phyloP scores from a whole-genome alignment of 1,139 yeast genomes.

The Geotrichum histeridarum region DNA sequence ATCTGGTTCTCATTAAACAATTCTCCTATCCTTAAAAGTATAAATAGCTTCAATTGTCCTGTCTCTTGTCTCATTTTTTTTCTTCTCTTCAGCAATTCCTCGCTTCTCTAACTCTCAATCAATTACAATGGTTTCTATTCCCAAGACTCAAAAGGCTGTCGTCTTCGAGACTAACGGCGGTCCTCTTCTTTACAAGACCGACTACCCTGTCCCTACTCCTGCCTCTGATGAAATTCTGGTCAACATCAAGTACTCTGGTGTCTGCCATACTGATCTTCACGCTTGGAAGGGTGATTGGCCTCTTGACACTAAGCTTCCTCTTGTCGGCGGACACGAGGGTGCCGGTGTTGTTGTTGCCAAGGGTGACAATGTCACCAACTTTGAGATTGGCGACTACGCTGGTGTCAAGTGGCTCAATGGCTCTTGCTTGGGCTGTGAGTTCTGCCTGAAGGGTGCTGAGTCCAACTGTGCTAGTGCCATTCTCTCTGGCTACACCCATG shows the following conservation, averaged over 20 bases:
- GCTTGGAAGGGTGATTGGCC: conserved; percentile 76
- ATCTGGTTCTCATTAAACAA: no score
- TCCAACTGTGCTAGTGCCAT: conserved; percentile 60
- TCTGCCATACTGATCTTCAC: conserved; percentile 64
- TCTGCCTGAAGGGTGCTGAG: conserved; percentile 62
- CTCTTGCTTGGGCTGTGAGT: conserved; percentile 69
- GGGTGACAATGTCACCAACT: conserved; percentile 62
- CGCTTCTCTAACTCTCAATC: background rate
- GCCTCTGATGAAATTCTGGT: conserved; percentile 54
- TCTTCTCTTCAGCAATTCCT: conserved; percentile 1
- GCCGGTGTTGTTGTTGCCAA: conserved; percentile 74
- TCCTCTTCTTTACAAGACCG: conserved; percentile 47
- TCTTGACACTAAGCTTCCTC: conserved; percentile 55
- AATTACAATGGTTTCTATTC: conserved; percentile 38
- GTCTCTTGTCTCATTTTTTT: background rate
- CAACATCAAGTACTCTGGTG: conserved; percentile 61
- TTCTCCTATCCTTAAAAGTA: conserved; percentile 1
- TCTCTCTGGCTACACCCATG: conserved; percentile 64
- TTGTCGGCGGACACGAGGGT: conserved; percentile 84
- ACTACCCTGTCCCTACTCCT: conserved; percentile 59
- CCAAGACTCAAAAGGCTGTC: conserved; percentile 66
- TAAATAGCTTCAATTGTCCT: conserved; percentile 4
- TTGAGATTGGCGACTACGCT: conserved; percentile 70
- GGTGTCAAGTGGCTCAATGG: conserved; percentile 70
- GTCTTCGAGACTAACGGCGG: conserved; percentile 66